Conservation (phyloP, 768 basidiomycete genomes). For the Clathrus columnatus region DNA sequence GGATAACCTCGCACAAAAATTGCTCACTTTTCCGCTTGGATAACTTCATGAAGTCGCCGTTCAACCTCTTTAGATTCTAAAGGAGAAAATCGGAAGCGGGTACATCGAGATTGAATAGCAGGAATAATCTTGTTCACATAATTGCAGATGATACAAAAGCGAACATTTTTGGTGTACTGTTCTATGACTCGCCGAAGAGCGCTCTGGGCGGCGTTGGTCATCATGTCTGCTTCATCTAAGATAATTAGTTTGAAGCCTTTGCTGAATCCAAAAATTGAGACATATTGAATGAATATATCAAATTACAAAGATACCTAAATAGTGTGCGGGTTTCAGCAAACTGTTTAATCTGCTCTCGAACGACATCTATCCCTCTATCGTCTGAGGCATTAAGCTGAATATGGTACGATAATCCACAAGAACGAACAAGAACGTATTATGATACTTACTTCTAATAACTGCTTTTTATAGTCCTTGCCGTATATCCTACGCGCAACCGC, state of each 20-base stretch:
- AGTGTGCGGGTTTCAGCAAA: conserved; percentile 94
- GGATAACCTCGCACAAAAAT: background rate
- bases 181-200: conserved; percentile 96
- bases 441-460: conserved; percentile 75
- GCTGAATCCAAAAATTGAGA: conserved; percentile 24
- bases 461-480: conserved; percentile 75
- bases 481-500: conserved; percentile 95
- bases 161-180: conserved; percentile 96
- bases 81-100: conserved; percentile 94
- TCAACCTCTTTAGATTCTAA: conserved; percentile 80
- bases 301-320: conserved; percentile 28
- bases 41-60: conserved; percentile 66
- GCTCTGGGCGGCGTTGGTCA: conserved; percentile 96
- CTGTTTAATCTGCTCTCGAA: conserved; percentile 97
- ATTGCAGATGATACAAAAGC: conserved; percentile 99
- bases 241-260: conserved; percentile 97
- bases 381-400: conserved; percentile 98
- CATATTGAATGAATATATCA: background rate
- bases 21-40: conserved; percentile 75
- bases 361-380: conserved; percentile 97
- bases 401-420: background rate
- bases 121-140: conserved; percentile 99
- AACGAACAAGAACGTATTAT: conserved; percentile 10
- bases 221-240: conserved; percentile 99
- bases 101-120: conserved; percentile 97